Percentiles rank a stretch among this genome's conserved stretches.
phyloP scores from a whole-genome alignment of 371 early-diverging fungal species.

The Thermomucor indicae-seudaticae region DNA sequence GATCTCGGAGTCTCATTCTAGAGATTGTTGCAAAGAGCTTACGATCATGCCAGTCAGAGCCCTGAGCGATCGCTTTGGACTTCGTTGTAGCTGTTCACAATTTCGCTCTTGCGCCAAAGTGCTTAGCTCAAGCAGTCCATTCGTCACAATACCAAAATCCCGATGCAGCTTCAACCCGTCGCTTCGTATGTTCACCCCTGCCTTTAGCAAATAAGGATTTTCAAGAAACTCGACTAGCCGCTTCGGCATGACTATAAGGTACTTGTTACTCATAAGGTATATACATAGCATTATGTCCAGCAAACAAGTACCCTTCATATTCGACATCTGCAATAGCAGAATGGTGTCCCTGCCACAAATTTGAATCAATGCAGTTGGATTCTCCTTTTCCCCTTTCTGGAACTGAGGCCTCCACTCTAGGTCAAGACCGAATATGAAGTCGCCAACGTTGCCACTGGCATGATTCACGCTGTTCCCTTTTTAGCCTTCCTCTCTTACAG shows the following conservation, averaged over 20 bases:
- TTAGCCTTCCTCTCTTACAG: no score
- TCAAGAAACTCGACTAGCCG: slow-evolving; percentile 22
- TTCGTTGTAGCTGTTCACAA: slow-evolving; percentile 15
- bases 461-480: no score
- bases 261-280: background rate
- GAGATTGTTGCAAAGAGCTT: slow-evolving; percentile 7
- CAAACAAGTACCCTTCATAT: slow-evolving; percentile 26
- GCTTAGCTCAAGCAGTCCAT: slow-evolving; percentile 45
- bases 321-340: slow-evolving; percentile 41
- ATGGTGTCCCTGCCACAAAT: slow-evolving; percentile 43
- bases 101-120: slow-evolving; percentile 26
- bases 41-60: slow-evolving; percentile 42
- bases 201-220: slow-evolving; percentile 29
- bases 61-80: slow-evolving; percentile 31
- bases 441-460: no score
- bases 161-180: slow-evolving; percentile 46
- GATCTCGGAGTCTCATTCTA: background rate
- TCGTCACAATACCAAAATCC: slow-evolving; percentile 47
- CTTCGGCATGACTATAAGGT: background rate
- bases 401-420: slow-evolving; percentile 55
- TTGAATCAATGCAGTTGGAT: slow-evolving; percentile 47
- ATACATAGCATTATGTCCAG: background rate
- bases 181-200: slow-evolving; percentile 49
- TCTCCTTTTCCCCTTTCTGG: slow-evolving; percentile 22
- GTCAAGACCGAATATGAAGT: slow-evolving; percentile 47